Evolutionary conservation across 768 basidiomycete species (phyloP), one percentile per base, ranked within the genome.

Genomic region (Suillus bovinus): DNA sequence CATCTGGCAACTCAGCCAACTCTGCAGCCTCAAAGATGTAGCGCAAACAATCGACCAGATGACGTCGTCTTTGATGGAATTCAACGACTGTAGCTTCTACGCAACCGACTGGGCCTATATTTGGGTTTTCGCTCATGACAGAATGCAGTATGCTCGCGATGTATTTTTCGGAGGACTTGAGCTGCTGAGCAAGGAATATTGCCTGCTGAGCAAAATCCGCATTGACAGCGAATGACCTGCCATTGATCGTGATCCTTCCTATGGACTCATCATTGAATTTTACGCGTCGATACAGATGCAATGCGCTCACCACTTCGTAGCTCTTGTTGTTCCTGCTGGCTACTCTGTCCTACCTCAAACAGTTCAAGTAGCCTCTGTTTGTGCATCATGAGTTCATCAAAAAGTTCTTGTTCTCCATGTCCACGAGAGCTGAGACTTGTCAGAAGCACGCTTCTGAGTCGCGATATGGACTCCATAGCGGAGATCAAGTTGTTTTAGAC

Each of bases 81-180:
- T 86, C 81, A 39, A 86, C 79, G 16, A 94, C 72, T 22, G 90
- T 81, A 1, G 81, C 74, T 70, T 94, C 93, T 36, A 93, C 78
- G 57, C 79, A 84, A 60, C 78, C 80, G 2, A 85, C 80, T 5
- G 84, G 77, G 4, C 74, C 78, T 17, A 88, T 76, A 65, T 92
- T 91, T 0, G 91, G 88, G 68, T 87, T 86, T 63, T 81, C 77
- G 1, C 81, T 68, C 76, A 88, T 87, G 46, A 89, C 80, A 24
- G 82, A 76, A 62, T 90, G 85, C 52, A 93, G 78, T 20, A 93
- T 82, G 24, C 80, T 80, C 5, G 93, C 91, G 57, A 88, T 77
- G 74, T 91, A 87, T 67, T 88, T 85, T 77, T 96, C 94, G 14
- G 94, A 96, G 66, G 86, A 86, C 68, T 85, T 82, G 59, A 97